phyloP scores from a whole-genome alignment of 1,139 yeast genomes.

The Kodamaea derodonti region DNA sequence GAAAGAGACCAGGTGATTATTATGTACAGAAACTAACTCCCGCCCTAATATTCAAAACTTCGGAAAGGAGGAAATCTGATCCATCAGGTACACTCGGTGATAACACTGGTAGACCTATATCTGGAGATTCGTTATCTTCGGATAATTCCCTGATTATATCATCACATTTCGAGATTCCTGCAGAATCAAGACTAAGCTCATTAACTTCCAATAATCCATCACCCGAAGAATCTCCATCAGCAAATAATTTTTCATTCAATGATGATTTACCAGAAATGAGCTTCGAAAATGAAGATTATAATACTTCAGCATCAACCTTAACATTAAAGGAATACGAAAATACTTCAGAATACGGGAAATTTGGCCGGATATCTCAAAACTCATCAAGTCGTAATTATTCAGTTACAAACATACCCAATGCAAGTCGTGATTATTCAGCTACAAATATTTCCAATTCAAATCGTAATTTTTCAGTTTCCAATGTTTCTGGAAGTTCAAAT shows the following conservation, averaged over 20 bases:
- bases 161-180: slow-evolving; percentile 29
- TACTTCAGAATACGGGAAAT: no score
- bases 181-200: slow-evolving; percentile 38
- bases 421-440: no score
- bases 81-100: no score
- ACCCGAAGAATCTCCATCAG: slow-evolving; percentile 22
- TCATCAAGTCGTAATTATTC: no score
- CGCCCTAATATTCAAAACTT: slow-evolving; percentile 6
- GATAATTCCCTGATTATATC: slow-evolving; percentile 34
- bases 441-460: no score
- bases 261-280: slow-evolving; percentile 1
- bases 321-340: no score
- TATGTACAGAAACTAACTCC: slow-evolving; percentile 31
- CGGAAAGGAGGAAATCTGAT: not conserved
- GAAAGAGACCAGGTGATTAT: slow-evolving; percentile 44
- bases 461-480: no score
- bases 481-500: no score
- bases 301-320: slow-evolving; percentile 23
- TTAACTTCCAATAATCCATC: slow-evolving; percentile 28
- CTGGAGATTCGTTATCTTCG: slow-evolving; percentile 37
- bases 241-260: slow-evolving; percentile 10
- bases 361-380: no score
- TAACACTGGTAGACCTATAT: slow-evolving; percentile 26
- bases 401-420: no score
- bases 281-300: slow-evolving; percentile 8